These are phyloP conservation scores for Apiospora malaysiana DNA, from an alignment of 2,329 filamentous ascomycete species.

Conservation along the genomic window DNA sequence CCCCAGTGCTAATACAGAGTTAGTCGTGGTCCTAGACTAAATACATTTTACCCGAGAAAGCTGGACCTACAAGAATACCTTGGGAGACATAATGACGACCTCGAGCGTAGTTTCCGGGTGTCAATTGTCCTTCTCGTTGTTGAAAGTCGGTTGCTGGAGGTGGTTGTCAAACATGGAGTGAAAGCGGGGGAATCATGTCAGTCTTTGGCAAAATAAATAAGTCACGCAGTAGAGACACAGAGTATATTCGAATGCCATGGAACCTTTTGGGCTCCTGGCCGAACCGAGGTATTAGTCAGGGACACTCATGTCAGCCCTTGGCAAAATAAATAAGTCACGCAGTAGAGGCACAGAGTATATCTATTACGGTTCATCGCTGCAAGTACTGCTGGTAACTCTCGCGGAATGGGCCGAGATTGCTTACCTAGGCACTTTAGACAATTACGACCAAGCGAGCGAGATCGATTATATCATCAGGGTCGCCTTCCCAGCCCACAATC, in stretches of 20 bases:
- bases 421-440: no score
- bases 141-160: not conserved
- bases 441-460: not conserved
- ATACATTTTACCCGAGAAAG: not conserved
- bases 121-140: not conserved
- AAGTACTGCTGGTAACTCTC: not conserved
- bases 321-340: no score
- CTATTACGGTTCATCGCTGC: not conserved
- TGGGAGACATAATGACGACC: slow-evolving; percentile 42
- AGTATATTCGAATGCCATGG: slow-evolving; percentile 3
- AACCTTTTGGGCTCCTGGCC: not conserved
- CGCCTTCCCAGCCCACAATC: not conserved
- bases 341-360: no score
- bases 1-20: slow-evolving; percentile 46
- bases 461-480: not conserved
- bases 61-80: slow-evolving; percentile 48
- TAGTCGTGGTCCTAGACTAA: not conserved
- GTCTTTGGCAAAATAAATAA: no score
- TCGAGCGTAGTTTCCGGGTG: not conserved
- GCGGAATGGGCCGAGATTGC: not conserved
- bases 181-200: not conserved
- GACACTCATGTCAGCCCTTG: not conserved
- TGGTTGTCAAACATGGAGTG: not conserved
- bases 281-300: not conserved
- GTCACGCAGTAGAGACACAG: no score